Base-by-base conservation (phyloP, 2,329 filamentous ascomycete genomes). In the Domatiomyces catenatus region DNA sequence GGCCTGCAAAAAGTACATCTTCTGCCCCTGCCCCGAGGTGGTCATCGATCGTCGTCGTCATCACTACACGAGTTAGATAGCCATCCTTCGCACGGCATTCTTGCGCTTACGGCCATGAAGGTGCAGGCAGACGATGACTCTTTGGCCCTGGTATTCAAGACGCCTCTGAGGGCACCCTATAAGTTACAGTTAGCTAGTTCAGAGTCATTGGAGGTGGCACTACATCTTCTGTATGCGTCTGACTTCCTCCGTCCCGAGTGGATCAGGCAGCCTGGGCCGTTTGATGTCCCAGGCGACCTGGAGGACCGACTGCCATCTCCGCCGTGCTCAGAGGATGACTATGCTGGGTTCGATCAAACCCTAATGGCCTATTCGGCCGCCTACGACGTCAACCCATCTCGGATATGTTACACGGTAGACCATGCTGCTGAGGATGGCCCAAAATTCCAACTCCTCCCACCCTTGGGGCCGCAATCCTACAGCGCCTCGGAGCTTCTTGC, bases 1-100 rank as follows among this genome's bases (percentile, higher is more conserved):
- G 82, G 82, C 18, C 72, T 81, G 28, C 80, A 84, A 67, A 83
- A 81, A 61, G 67, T 85, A 32, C 81, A 85, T 65, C 60, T 86
- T 47, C 73, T 86, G 45, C 80, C 80, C n/a, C 61, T 82, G 28
- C 74, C 78, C 43, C 83, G 80, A 57, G 67, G 72, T 18, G 70
- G 69, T 28, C 73, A 71, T 57, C 71, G 75, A 55, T 67, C 71
- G 22, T 76, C 77, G 15, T 75, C 71, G 56, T 73, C 74, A 22
- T 77, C 75, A 10, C 61, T 80, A 47, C 67, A 61, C 39, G 70
- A 75, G 46, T 64, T 75, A 57, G 69, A 74, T 42, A 63, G 69
- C 53, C 68, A 75, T 53, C 70, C 69, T 6, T 79, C 78, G 1
- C 76, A 79, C 59, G 82, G 81, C 2, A 74, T 84, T 48, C 73